Evolutionary conservation across 2,329 filamentous ascomycete species (phyloP).

Genomic region (Aureobasidium sp.): DNA sequence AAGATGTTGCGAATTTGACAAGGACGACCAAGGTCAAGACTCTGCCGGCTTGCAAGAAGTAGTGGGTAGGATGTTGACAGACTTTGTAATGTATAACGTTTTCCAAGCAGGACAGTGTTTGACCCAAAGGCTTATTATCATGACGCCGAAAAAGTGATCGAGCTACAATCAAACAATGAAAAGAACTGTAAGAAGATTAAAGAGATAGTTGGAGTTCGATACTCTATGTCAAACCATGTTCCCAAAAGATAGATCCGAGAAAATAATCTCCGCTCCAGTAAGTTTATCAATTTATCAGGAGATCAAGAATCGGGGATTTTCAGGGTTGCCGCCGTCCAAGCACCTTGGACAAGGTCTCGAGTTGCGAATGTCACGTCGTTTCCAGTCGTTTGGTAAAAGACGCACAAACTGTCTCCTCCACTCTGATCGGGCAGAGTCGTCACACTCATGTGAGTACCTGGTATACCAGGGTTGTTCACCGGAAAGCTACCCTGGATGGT

Average conservation of each 20-base stretch:
- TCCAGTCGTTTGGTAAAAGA: constrained; percentile 29
- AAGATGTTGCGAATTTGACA: background rate
- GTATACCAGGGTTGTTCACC: constrained; percentile 29
- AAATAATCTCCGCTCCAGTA: background rate
- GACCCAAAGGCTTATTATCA: background rate
- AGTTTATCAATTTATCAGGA: background rate
- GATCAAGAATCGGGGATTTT: constrained; percentile 6
- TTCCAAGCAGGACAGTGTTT: background rate
- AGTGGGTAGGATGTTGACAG: background rate
- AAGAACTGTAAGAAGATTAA: background rate
- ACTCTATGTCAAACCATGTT: background rate
- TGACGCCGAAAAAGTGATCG: background rate
- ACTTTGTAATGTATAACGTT: background rate
- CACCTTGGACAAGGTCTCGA: constrained; percentile 26
- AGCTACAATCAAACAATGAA: background rate
- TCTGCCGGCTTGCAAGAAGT: background rate
- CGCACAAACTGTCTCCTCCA: constrained; percentile 26
- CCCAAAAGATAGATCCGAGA: background rate
- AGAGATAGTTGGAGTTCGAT: background rate
- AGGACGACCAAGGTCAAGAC: constrained; percentile 10
- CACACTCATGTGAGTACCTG: constrained; percentile 36
- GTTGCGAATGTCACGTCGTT: constrained; percentile 26
- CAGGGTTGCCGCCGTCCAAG: constrained; percentile 22
- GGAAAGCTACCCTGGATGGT: constrained; percentile 28
- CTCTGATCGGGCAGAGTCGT: constrained; percentile 29